Evolutionary conservation across 305 asterid genomes (phyloP).

Genomic region (Fraxinus floribunda): DNA sequence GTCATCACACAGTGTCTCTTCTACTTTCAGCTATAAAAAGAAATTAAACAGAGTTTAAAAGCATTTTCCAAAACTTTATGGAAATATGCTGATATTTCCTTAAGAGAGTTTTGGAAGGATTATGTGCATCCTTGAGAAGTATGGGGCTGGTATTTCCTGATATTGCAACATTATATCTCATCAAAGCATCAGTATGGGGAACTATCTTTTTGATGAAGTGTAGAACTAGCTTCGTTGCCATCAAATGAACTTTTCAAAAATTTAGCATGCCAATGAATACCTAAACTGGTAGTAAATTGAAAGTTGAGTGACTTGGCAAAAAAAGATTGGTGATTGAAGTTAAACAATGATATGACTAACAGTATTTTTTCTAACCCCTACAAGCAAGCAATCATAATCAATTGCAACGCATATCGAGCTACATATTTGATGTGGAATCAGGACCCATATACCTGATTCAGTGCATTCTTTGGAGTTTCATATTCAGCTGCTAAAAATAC

Average conservation of each 20-base stretch:
- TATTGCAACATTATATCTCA: background rate
- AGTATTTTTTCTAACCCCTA: background rate
- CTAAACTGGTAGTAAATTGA: background rate
- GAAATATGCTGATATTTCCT: background rate
- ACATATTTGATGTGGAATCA: background rate
- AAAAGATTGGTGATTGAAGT: background rate
- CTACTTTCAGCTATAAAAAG: background rate
- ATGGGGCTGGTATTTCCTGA: background rate
- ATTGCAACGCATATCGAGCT: background rate
- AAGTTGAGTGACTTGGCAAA: background rate
- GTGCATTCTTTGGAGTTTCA: slow-evolving; percentile 71
- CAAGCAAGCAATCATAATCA: background rate
- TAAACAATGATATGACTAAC: background rate
- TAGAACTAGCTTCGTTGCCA: background rate
- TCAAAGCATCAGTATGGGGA: background rate
- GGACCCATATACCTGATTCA: slow-evolving; percentile 67
- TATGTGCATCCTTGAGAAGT: background rate
- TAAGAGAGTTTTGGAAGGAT: background rate
- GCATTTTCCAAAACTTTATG: background rate
- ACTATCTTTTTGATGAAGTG: background rate
- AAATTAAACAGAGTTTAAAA: background rate
- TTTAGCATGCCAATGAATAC: background rate
- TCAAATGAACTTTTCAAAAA: background rate
- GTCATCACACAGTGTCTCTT: background rate
- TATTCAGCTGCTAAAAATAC: slow-evolving; percentile 95